Evolutionary conservation across 2,329 filamentous ascomycete species (phyloP), one percentile per base, ranked within the genome.

Genomic region (Chaetomium globosum): DNA sequence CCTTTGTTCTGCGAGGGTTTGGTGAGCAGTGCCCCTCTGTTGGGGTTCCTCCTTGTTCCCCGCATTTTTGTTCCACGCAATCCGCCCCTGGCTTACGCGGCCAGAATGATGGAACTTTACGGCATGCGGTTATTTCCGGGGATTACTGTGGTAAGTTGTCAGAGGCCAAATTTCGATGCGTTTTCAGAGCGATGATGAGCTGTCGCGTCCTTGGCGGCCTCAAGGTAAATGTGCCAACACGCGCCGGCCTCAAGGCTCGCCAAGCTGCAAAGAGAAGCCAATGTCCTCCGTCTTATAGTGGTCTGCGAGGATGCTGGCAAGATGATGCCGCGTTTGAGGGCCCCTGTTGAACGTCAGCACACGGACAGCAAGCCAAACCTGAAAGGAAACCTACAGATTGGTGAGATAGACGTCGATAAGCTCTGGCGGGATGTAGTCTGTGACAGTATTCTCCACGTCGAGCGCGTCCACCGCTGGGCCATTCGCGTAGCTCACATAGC

Each of bases 401-500:
- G 72, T 74, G 48, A 74, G 67, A 60, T 74, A 74, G 16, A 74
- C 65, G 26, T 74, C 72, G 9, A 74, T 65, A 8, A 73, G 63
- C 31, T 73, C 68, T 16, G 71, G 70, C 23, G 71, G 71, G 28
- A 74, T 67, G 43, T 73, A 72, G 26, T 73, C 71, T 9, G 66
- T 69, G 30, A 70, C 66, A 7, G 68, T 73, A 59, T 69, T 71
- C 64, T 71, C 69, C 6, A 71, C 67, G 28, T 67, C 89, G 57
- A 95, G 85, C 67, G 88, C 86, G 54, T 92, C 88, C 59, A 96
- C 88, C 71, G 97, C 84, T 48, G 87, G 83, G 6, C 92, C 93
- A 68, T 97, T 89, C 23, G 91, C 86, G 74, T 92, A 97, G 48
- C 83, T 84, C 52, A 95, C 86, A 64, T 92, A 89, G 70, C 85